Conservation (phyloP, 2,329 filamentous ascomycete species). For the Microdochium nivale region DNA sequence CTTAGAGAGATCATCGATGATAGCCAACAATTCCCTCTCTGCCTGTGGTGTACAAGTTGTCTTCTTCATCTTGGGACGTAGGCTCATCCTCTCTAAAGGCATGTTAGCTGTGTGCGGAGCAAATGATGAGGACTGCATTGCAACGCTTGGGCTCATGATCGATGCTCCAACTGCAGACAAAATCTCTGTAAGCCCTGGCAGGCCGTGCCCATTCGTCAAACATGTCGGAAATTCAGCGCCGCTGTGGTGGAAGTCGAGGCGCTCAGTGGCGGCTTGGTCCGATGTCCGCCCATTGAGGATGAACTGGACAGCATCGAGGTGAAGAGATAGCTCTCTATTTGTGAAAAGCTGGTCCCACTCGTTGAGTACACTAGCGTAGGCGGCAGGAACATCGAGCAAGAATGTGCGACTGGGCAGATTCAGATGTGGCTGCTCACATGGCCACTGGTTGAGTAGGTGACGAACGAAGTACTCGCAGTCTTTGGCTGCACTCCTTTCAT, state of each 20-base stretch:
- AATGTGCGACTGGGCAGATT: conserved; percentile 15
- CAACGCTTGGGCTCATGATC: background rate
- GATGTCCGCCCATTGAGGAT: conserved; percentile 19
- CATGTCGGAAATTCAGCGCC: background rate
- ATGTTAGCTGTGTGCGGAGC: too few species aligned
- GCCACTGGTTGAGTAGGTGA: conserved; percentile 35
- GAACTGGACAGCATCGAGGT: conserved; percentile 33
- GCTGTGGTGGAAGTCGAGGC: background rate
- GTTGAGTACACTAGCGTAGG: conserved; percentile 26
- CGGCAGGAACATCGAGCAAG: conserved; percentile 26
- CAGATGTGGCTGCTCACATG: conserved; percentile 24
- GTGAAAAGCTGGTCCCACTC: conserved; percentile 40
- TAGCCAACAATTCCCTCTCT: conserved; percentile 16
- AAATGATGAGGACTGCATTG: too few species aligned
- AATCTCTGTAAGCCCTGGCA: background rate
- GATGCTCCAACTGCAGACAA: background rate
- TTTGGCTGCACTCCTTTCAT: conserved; percentile 18
- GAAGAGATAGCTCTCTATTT: conserved; percentile 35
- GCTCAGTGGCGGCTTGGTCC: background rate
- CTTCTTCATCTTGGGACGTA: background rate
- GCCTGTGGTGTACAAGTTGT: background rate
- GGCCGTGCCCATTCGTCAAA: background rate
- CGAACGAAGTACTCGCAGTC: conserved; percentile 28
- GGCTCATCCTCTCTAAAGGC: too few species aligned
- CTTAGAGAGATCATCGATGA: conserved; percentile 18